Conservation (phyloP, 2,329 filamentous ascomycete genomes). For the Colletotrichum salicis region DNA sequence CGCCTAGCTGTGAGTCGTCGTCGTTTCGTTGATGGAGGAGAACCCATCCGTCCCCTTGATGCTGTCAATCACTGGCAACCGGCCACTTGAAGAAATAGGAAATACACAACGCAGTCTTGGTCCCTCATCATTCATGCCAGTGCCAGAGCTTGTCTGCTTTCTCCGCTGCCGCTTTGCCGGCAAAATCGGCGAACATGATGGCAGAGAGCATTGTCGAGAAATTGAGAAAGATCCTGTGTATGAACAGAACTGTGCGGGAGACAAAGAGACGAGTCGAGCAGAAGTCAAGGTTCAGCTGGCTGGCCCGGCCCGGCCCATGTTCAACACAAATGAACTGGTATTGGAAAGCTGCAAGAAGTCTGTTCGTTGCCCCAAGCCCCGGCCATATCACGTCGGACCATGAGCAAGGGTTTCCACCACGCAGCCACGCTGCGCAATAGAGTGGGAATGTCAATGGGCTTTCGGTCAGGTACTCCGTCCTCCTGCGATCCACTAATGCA, state of each 20-base stretch:
- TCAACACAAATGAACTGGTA: conserved; percentile 11
- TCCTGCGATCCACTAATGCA: conserved; percentile 35
- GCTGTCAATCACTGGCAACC: background rate
- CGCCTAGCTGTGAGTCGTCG: background rate
- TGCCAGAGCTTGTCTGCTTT: background rate
- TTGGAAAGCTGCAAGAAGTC: conserved; percentile 18
- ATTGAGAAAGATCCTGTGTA: background rate
- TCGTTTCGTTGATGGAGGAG: background rate
- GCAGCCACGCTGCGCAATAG: conserved; percentile 25
- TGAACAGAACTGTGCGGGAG: conserved; percentile 13
- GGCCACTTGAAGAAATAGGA: background rate
- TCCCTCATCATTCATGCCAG: background rate
- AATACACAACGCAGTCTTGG: background rate
- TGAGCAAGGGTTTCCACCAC: conserved; percentile 28
- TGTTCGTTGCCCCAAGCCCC: background rate
- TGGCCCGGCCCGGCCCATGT: conserved; percentile 14
- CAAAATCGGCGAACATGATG: background rate
- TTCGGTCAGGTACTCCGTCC: conserved; percentile 30
- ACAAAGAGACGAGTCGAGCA: conserved; percentile 11
- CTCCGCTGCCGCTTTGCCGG: background rate
- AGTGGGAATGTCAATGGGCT: conserved; percentile 25
- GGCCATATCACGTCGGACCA: conserved; percentile 32
- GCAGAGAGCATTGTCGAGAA: background rate
- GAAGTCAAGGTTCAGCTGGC: conserved; percentile 10
- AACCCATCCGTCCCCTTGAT: background rate